Evolutionary conservation across 306 rosid genomes (phyloP).

Genomic region (Canavalia gladiata): DNA sequence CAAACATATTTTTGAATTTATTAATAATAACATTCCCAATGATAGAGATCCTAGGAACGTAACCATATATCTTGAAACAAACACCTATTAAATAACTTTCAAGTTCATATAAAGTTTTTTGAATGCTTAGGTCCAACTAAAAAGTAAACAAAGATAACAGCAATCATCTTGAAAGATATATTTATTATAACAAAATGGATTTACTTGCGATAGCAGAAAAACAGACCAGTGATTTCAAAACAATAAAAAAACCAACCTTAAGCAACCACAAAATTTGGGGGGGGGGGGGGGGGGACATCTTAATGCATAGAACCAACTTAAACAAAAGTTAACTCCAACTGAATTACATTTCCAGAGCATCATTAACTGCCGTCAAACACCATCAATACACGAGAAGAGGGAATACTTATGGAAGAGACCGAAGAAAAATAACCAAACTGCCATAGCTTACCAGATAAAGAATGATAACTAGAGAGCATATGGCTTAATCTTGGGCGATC

Average conservation of each 20-base stretch:
- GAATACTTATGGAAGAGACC: neutral
- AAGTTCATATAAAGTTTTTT: conserved; percentile 29
- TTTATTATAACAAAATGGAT: neutral
- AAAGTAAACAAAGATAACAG: conserved; percentile 12
- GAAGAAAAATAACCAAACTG: conserved; percentile 29
- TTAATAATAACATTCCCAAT: neutral
- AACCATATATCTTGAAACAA: neutral
- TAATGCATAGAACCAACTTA: conserved; percentile 30
- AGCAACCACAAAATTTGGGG: neutral
- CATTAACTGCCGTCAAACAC: conserved; percentile 38
- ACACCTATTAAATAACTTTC: neutral
- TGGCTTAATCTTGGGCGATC: conserved; percentile 84
- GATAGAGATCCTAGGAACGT: neutral
- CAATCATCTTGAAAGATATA: conserved; percentile 9
- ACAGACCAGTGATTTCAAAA: conserved; percentile 3
- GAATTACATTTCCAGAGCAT: conserved; percentile 26
- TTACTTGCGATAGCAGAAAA: neutral
- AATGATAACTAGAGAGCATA: conserved; percentile 63
- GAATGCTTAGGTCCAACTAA: conserved; percentile 36
- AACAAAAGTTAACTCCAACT: conserved; percentile 33
- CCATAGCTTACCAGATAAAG: conserved; percentile 73
- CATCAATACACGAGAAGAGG: conserved; percentile 2
- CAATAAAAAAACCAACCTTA: conserved; percentile 18
- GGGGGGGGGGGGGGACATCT: neutral
- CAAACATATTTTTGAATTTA: neutral